Percentiles rank a stretch among this genome's conserved stretches.
Evolutionary conservation across 306 rosid genomes (phyloP).

Genomic region (Trifolium pratense): DNA sequence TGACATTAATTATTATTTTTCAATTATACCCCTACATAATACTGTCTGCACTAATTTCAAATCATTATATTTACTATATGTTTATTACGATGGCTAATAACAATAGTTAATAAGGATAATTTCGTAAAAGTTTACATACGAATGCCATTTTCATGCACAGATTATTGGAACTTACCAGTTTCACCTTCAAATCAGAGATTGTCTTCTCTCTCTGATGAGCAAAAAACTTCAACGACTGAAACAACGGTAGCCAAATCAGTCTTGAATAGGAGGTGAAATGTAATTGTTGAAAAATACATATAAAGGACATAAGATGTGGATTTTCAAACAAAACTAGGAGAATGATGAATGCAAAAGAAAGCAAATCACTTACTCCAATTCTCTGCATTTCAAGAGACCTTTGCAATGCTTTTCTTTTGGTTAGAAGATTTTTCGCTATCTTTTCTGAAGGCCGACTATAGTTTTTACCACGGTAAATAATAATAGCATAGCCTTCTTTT

Average conservation of each 20-base stretch:
- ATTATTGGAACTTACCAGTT: slow-evolving; percentile 60
- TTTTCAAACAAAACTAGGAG: slow-evolving; percentile 26
- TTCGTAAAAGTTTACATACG: neutral
- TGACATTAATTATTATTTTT: neutral
- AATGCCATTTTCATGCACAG: slow-evolving; percentile 32
- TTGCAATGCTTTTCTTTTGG: slow-evolving; percentile 72
- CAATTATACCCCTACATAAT: neutral
- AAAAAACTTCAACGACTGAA: slow-evolving; percentile 81
- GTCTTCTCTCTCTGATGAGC: slow-evolving; percentile 57
- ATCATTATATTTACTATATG: neutral
- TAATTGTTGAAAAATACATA: neutral
- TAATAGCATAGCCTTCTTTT: slow-evolving; percentile 78
- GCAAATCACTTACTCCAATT: slow-evolving; percentile 67
- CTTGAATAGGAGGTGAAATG: slow-evolving; percentile 11
- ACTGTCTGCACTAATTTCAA: neutral
- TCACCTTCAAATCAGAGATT: slow-evolving; percentile 60
- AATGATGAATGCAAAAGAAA: slow-evolving; percentile 32
- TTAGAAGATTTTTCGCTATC: slow-evolving; percentile 58
- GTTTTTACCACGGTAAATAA: slow-evolving; percentile 87
- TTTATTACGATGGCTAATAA: neutral
- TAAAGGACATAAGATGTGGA: slow-evolving; percentile 12
- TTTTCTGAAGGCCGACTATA: slow-evolving; percentile 58
- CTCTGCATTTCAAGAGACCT: slow-evolving; percentile 87
- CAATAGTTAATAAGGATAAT: neutral
- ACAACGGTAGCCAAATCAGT: slow-evolving; percentile 36